These are phyloP conservation scores for Coprinopsis marcescibilis DNA, from an alignment of 768 basidiomycete species.

Conservation along the genomic window DNA sequence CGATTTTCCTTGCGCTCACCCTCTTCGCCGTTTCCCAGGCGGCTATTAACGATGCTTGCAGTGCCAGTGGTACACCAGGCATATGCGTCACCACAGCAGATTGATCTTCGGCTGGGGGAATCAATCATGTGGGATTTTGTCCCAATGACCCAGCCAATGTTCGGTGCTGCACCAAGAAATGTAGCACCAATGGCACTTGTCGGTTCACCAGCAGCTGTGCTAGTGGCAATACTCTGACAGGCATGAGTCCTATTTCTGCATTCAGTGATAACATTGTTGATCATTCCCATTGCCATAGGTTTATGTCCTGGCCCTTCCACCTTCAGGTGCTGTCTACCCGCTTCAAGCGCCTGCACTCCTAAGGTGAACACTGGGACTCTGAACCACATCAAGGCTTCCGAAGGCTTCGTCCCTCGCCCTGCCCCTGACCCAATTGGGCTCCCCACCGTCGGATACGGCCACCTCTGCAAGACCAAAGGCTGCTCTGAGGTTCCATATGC, in stretches of 20 bases:
- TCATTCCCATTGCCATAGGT: slow-evolving; percentile 12
- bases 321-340: slow-evolving; percentile 23
- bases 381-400: slow-evolving; percentile 24
- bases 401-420: slow-evolving; percentile 30
- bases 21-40: slow-evolving; percentile 11
- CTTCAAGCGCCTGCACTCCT: slow-evolving; percentile 13
- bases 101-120: slow-evolving; percentile 20
- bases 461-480: slow-evolving; percentile 24
- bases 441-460: slow-evolving; percentile 32
- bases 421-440: slow-evolving; percentile 31
- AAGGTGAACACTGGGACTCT: slow-evolving; percentile 25
- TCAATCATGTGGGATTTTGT: slow-evolving; percentile 19
- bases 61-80: slow-evolving; percentile 20
- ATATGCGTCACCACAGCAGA: slow-evolving; percentile 21
- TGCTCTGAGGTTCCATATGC: slow-evolving; percentile 29
- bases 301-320: slow-evolving; percentile 23
- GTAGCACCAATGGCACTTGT: slow-evolving; percentile 22
- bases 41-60: slow-evolving; percentile 21
- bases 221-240: slow-evolving; percentile 18
- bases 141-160: slow-evolving; percentile 23
- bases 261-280: neutral
- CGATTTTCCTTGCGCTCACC: slow-evolving; percentile 6
- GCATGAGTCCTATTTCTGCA: slow-evolving; percentile 8
- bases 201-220: slow-evolving; percentile 19
- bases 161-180: slow-evolving; percentile 24